Evolutionary conservation across 352 stramenopile species (phyloP).

Genomic region (Pythium aristosporum): DNA sequence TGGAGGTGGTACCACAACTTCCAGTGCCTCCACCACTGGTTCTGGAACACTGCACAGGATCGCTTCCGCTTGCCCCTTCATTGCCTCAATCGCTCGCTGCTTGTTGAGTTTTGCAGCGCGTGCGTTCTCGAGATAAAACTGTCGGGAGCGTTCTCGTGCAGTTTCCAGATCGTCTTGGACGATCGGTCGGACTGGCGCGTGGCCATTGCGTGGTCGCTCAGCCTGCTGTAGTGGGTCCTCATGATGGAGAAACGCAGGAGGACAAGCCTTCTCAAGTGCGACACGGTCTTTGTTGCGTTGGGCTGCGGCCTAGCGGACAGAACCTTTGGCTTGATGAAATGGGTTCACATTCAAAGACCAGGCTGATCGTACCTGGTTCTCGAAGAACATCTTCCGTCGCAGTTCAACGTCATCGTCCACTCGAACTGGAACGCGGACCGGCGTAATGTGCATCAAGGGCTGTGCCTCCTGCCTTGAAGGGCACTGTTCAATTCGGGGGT

Average conservation of each 20-base stretch:
- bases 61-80: constrained; percentile 5
- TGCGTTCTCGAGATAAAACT: constrained; percentile 7
- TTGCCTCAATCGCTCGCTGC: constrained; percentile 6
- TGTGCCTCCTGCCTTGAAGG: no score
- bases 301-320: constrained; percentile 40
- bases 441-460: background rate
- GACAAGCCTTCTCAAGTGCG: constrained; percentile 35
- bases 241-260: constrained; percentile 28
- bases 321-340: background rate
- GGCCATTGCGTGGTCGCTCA: background rate
- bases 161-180: background rate
- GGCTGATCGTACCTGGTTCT: constrained; percentile 50
- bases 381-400: constrained; percentile 50
- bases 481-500: no score
- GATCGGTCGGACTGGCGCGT: background rate
- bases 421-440: no score
- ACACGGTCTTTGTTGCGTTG: constrained; percentile 53
- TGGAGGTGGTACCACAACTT: background rate
- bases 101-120: constrained; percentile 3
- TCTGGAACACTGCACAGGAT: background rate
- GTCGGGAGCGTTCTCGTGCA: background rate
- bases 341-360: background rate
- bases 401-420: background rate
- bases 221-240: background rate
- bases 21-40: background rate